Conservation (phyloP, 139 green algal genomes). For the Chlamydomonas applanata region DNA sequence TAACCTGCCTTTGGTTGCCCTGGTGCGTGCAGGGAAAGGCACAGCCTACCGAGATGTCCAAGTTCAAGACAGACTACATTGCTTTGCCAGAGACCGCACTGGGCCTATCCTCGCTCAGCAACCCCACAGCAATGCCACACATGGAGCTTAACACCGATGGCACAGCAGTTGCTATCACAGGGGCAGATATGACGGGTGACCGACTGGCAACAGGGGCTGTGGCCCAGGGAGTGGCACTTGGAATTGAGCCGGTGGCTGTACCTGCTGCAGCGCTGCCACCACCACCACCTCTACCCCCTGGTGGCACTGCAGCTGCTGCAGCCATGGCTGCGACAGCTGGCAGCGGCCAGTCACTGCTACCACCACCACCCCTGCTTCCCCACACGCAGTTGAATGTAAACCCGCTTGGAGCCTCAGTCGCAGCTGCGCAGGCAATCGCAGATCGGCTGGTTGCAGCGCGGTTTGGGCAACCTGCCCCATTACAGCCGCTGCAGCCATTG, state of each 20-base stretch:
- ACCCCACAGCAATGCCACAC: not conserved
- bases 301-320: not conserved
- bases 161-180: not conserved
- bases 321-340: slow-evolving; percentile 2
- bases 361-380: not conserved
- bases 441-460: too few species aligned
- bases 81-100: slow-evolving; percentile 57
- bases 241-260: too few species aligned
- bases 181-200: too few species aligned
- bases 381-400: not conserved
- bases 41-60: slow-evolving; percentile 18
- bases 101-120: not conserved
- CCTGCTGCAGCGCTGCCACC: too few species aligned
- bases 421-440: too few species aligned
- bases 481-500: not conserved
- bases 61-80: slow-evolving; percentile 66
- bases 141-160: not conserved
- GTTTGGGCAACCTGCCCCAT: not conserved
- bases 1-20: too few species aligned
- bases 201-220: too few species aligned
- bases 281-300: too few species aligned
- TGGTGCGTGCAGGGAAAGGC: slow-evolving; percentile 21
- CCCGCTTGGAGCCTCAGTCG: not conserved
- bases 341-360: not conserved
- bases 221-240: too few species aligned